Conservation (phyloP, 2,329 filamentous ascomycete species). For the Hymenoscyphus fraxineus region DNA sequence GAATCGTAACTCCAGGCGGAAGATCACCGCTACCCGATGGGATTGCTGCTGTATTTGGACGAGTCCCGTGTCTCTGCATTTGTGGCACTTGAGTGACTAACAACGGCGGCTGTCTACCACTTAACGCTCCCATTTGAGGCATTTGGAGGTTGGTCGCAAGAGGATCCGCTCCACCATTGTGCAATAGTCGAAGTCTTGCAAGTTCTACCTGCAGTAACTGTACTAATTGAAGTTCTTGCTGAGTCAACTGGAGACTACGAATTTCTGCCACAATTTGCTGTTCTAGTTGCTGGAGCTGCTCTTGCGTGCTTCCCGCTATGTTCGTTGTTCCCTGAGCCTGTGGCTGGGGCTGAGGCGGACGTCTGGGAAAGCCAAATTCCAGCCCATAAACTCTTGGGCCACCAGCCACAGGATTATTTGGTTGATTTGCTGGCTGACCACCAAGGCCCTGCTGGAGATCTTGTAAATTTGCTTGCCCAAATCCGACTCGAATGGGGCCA, state of each 20-base stretch:
- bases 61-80: conserved; percentile 44
- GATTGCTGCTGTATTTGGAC: conserved; percentile 47
- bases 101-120: conserved; percentile 9
- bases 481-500: conserved; percentile 70
- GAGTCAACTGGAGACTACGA: conserved; percentile 55
- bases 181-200: conserved; percentile 52
- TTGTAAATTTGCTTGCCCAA: conserved; percentile 62
- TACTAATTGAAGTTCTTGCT: conserved; percentile 67
- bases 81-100: conserved; percentile 15
- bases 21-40: conserved; percentile 58
- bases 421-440: conserved; percentile 39
- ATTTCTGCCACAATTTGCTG: conserved; percentile 67
- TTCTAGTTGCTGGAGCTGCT: conserved; percentile 63
- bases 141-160: conserved; percentile 29
- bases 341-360: conserved; percentile 28
- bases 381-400: conserved; percentile 34
- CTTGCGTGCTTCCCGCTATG: conserved; percentile 43
- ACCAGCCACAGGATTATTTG: conserved; percentile 25
- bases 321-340: conserved; percentile 18
- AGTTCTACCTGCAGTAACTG: conserved; percentile 65
- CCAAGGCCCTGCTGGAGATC: conserved; percentile 65
- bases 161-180: conserved; percentile 24
- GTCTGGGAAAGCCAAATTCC: conserved; percentile 34
- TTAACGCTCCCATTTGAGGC: conserved; percentile 20
- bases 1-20: conserved; percentile 60